Percentiles rank a stretch among this genome's conserved stretches.
phyloP scores from a whole-genome alignment of 2,329 filamentous ascomycete species.

The Lecanicillium sp. region DNA sequence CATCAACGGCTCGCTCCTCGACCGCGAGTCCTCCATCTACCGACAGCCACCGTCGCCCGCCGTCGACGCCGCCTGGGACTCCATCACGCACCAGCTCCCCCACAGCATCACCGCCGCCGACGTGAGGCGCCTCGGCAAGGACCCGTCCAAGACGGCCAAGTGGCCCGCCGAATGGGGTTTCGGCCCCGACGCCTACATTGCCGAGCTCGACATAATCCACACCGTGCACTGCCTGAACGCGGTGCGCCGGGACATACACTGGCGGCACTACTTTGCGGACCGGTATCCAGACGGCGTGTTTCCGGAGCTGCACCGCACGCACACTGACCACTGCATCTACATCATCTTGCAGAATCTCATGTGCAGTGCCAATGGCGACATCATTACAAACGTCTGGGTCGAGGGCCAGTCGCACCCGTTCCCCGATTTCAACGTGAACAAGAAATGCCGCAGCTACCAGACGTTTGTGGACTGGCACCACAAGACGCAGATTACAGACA shows the following conservation, averaged over 20 bases:
- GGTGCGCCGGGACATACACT: constrained; percentile 8
- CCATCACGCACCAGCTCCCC: constrained; percentile 2
- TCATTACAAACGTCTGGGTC: background rate
- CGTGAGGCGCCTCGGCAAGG: constrained; percentile 6
- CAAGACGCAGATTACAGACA: background rate
- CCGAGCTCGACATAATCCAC: constrained; percentile 11
- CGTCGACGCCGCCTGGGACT: constrained; percentile 9
- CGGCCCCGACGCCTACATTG: constrained; percentile 8
- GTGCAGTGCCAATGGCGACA: constrained; percentile 3
- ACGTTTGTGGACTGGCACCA: constrained; percentile 2
- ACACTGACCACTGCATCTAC: constrained; percentile 13
- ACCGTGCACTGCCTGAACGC: constrained; percentile 12
- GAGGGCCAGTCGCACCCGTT: constrained; percentile 2
- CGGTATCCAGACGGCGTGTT: constrained; percentile 6
- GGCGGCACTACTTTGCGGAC: constrained; percentile 6
- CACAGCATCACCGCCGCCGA: constrained; percentile 9
- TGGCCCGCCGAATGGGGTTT: constrained; percentile 1
- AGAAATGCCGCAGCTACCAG: background rate
- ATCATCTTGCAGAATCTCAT: constrained; percentile 9
- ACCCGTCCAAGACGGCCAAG: constrained; percentile 1
- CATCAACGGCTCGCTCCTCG: constrained; percentile 3
- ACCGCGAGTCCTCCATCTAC: constrained; percentile 3
- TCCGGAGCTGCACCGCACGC: constrained; percentile 8
- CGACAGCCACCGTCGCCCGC: constrained; percentile 1
- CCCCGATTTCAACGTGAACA: constrained; percentile 2